Base-by-base conservation (phyloP, 441 rosid species). In the Adansonia grandidieri region DNA sequence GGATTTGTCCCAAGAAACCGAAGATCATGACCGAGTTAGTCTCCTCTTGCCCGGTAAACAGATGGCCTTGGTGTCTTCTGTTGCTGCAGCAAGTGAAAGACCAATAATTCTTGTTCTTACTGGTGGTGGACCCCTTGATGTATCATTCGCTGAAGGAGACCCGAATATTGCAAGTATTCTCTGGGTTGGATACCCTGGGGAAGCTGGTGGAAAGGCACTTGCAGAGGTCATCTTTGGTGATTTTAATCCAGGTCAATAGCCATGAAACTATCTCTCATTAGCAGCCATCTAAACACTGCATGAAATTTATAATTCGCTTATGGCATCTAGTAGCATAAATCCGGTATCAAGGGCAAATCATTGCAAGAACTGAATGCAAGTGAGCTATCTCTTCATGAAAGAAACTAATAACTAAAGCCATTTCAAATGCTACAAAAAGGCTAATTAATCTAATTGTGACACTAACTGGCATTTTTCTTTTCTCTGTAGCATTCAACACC, bases 161-260 rank as follows among this genome's bases (percentile, higher is more conserved):
- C 88, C 86, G 9, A 74, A 58, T 47, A 65, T 91, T 6, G 85
- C 89, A n/a, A 83, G 93, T 85, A 89, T 91, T 74, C 68, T 90
- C 62, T 91, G 93, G 96, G 87, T 87, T 73, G 93, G 92, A 45
- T 90, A 91, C 80, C 96, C 92, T 60, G 92, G 96, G 44, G 93
- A 91, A 88, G 83, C 93, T 11, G 96, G 96, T 67, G 92, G 89
- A 63, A 84, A 72, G 84, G 93, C 96, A 37, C 87, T 91, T 2
- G 91, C 92, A 22, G 88, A 90, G 75, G 80, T 87, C 79, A 62
- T 91, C 81, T 91, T 88, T 73, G 93, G 92, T 8, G 86, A 90
- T 74, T 80, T 68, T 75, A 91, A 91, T 86, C 96, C 93, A 84
- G 93, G 94, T 89, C 83, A 6, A 85, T 84, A 47, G 44, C 28